These are phyloP conservation scores for Rhodotorula graminis DNA, from an alignment of 768 basidiomycete species.

Conservation along the genomic window DNA sequence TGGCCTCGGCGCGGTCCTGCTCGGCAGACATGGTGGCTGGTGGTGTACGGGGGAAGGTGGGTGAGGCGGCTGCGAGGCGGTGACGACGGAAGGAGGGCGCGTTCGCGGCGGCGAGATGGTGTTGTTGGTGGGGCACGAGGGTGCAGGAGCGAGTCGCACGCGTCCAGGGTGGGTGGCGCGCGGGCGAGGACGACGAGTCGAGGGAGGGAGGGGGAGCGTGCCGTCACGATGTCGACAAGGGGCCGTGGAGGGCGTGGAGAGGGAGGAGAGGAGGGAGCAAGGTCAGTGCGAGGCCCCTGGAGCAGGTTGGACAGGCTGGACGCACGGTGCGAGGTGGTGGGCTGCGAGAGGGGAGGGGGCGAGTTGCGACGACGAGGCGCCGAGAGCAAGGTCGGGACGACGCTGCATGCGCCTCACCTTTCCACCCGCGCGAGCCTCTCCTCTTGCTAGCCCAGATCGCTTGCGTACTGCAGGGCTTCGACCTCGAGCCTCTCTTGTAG, in stretches of 20 bases:
- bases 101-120: background rate
- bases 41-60: background rate
- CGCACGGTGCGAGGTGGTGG: background rate
- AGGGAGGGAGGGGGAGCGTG: background rate
- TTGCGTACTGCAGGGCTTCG: too few relatives aligned
- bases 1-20: constrained; percentile 47
- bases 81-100: too few relatives aligned
- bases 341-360: background rate
- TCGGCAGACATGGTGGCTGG: constrained; percentile 28
- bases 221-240: background rate
- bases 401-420: too few relatives aligned
- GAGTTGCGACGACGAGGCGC: too few relatives aligned
- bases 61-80: background rate
- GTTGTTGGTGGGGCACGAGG: background rate
- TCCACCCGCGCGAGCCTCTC: too few relatives aligned
- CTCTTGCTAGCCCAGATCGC: too few relatives aligned
- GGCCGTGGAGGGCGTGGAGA: background rate
- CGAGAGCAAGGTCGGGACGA: too few relatives aligned
- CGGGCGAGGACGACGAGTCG: background rate
- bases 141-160: too few relatives aligned
- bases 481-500: too few relatives aligned
- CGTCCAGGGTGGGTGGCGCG: too few relatives aligned
- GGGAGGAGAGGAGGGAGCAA: background rate
- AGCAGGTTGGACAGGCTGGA: background rate
- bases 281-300: background rate